phyloP scores from a whole-genome alignment of 2,329 filamentous ascomycete genomes.

The Ceratocystis smalleyi region DNA sequence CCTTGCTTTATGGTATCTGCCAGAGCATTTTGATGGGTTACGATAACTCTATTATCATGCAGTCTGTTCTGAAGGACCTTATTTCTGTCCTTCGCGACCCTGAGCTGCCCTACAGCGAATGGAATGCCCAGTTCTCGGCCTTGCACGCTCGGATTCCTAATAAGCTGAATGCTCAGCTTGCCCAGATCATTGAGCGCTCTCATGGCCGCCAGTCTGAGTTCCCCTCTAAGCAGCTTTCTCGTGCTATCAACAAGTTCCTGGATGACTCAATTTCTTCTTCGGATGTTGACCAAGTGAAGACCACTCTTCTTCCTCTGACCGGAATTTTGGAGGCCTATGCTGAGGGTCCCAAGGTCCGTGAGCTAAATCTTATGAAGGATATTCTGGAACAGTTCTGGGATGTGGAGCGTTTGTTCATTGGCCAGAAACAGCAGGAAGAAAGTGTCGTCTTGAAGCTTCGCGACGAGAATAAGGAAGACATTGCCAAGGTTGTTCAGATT shows the following conservation, averaged over 20 bases:
- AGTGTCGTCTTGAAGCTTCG: slow-evolving; percentile 85
- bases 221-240: slow-evolving; percentile 72
- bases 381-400: slow-evolving; percentile 70
- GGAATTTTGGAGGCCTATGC: slow-evolving; percentile 65
- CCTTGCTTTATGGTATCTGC: slow-evolving; percentile 60
- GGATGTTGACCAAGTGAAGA: slow-evolving; percentile 59
- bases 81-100: slow-evolving; percentile 80
- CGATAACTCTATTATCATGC: slow-evolving; percentile 97
- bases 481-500: slow-evolving; percentile 66
- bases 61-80: slow-evolving; percentile 66
- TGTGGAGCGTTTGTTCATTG: slow-evolving; percentile 77
- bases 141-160: slow-evolving; percentile 95
- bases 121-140: slow-evolving; percentile 87
- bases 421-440: slow-evolving; percentile 72
- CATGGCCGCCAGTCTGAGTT: slow-evolving; percentile 70
- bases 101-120: slow-evolving; percentile 90
- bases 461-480: slow-evolving; percentile 92
- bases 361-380: slow-evolving; percentile 64
- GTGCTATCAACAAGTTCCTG: slow-evolving; percentile 74
- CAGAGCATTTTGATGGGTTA: slow-evolving; percentile 82
- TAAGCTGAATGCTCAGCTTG: slow-evolving; percentile 70
- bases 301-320: slow-evolving; percentile 58
- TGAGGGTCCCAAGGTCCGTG: slow-evolving; percentile 80
- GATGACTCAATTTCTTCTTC: slow-evolving; percentile 63
- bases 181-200: slow-evolving; percentile 72